phyloP scores from a whole-genome alignment of 1,139 yeast genomes.

The Suhomyces wounanorum region DNA sequence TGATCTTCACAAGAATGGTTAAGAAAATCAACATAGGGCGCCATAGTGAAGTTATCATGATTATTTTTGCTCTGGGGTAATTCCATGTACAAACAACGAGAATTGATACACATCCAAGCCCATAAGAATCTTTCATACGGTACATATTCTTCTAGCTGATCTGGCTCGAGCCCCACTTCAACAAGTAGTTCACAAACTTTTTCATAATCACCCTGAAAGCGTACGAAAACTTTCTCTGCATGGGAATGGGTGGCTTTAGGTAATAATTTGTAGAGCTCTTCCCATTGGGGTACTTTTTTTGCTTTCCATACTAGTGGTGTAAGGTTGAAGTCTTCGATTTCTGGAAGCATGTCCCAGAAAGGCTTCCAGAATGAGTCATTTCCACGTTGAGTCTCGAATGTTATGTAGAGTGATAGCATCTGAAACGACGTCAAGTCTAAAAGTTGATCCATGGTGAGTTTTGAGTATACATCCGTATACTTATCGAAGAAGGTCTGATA shows the following conservation, averaged over 20 bases:
- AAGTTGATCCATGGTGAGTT: slow-evolving; percentile 31
- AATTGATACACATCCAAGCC: slow-evolving; percentile 87
- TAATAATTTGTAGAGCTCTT: slow-evolving; percentile 33
- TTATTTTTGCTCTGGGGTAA: slow-evolving; percentile 52
- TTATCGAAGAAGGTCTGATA: slow-evolving; percentile 16
- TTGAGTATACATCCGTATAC: slow-evolving; percentile 35
- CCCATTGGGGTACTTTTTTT: slow-evolving; percentile 23
- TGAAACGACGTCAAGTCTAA: slow-evolving; percentile 47
- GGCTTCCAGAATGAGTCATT: slow-evolving; percentile 62
- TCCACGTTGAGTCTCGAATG: slow-evolving; percentile 45
- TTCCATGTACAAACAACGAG: slow-evolving; percentile 84
- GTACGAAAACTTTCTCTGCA: slow-evolving; percentile 34
- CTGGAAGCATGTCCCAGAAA: slow-evolving; percentile 60
- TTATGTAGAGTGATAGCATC: slow-evolving; percentile 48
- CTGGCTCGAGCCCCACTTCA: slow-evolving; percentile 9
- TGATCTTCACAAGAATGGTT: slow-evolving; percentile 68
- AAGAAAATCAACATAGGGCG: slow-evolving; percentile 86
- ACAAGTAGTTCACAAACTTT: slow-evolving; percentile 28
- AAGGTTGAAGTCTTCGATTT: slow-evolving; percentile 44
- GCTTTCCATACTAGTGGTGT: slow-evolving; percentile 59
- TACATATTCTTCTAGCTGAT: slow-evolving; percentile 6
- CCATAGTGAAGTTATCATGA: slow-evolving; percentile 80
- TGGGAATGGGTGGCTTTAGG: slow-evolving; percentile 42
- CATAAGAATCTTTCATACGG: slow-evolving; percentile 45
- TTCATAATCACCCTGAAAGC: slow-evolving; percentile 42